Evolutionary conservation across 306 rosid genomes (phyloP), one percentile per base, ranked within the genome.

Genomic region (Prunus mira): DNA sequence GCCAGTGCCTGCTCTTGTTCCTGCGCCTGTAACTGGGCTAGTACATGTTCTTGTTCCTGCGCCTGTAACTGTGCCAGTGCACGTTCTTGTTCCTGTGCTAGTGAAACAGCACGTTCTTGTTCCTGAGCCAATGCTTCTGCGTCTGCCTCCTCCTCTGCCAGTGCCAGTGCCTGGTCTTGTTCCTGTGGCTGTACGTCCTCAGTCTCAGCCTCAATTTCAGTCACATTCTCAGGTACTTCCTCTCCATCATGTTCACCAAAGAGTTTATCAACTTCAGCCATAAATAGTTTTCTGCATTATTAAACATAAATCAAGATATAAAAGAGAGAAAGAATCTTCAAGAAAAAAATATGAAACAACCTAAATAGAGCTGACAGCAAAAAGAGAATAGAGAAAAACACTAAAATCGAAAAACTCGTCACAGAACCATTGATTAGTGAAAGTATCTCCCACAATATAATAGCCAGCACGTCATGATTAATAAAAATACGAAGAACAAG

Each of bases 231-330:
- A 30, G 83, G 83, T 5, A 45, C 49, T 49, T 77, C 67, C n/a
- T 77, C 83, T 13, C 74, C 87, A 4, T 65, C 83, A 47, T 60
- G 77, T 22, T 70, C 84, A 50, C 67, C 79, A 50, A 57, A 67
- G 79, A 56, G 82, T 76, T 86, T 84, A 47, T 88, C 97, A 58
- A 78, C 87, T 55, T 90, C 93, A 38, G 90, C 98, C 98, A 93
- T 93, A 66, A 60, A 27, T 64, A 63, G 73, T 50, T 45, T 56
- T 22, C 85, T 79, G 80, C 71, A 78, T 45, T 12, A 25, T 14
- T 7, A 67, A 76, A 45, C 75, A 47, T 30, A 82, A 71, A 46
- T 5, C 20, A 46, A 56, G 2, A 46, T 3, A 38, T 9, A 19
- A 18, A 5, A 25, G 34, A 27, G 61, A 43, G n/a, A 25, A 10